These are phyloP conservation scores for Pseudogymnoascus verrucosus DNA, from an alignment of 2,329 filamentous ascomycete genomes.

Conservation along the genomic window DNA sequence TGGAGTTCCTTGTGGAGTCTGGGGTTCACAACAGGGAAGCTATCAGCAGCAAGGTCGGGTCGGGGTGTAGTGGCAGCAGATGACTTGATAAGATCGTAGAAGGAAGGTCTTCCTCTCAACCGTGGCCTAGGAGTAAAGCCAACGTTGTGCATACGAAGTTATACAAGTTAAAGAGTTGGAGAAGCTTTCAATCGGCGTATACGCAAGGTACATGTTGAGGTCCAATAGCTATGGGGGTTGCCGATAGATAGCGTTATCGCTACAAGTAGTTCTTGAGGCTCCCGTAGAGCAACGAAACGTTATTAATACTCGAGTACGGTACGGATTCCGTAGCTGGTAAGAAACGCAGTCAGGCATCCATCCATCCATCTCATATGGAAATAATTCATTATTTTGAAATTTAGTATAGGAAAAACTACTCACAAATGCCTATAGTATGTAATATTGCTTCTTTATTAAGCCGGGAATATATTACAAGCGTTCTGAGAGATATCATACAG, in stretches of 20 bases:
- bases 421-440: background rate
- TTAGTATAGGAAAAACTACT: background rate
- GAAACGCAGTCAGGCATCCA: background rate
- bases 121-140: conserved; percentile 35
- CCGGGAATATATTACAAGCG: background rate
- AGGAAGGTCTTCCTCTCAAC: conserved; percentile 51
- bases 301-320: background rate
- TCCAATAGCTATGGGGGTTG: conserved; percentile 7
- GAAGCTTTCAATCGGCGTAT: background rate
- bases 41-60: conserved; percentile 36
- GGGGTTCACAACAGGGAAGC: conserved; percentile 26
- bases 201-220: background rate
- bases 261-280: conserved; percentile 6
- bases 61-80: conserved; percentile 14
- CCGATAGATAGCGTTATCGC: conserved; percentile 7
- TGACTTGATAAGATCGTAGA: conserved; percentile 51
- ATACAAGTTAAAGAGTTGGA: background rate
- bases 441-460: background rate
- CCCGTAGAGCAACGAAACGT: background rate
- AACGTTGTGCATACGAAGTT: conserved; percentile 8
- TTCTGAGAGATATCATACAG: background rate
- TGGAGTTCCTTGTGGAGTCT: conserved; percentile 18
- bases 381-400: background rate
- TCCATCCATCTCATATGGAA: background rate
- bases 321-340: background rate